Evolutionary conservation across 2,329 filamentous ascomycete species (phyloP), one percentile per base, ranked within the genome.

Genomic region (Diaporthe batatas): DNA sequence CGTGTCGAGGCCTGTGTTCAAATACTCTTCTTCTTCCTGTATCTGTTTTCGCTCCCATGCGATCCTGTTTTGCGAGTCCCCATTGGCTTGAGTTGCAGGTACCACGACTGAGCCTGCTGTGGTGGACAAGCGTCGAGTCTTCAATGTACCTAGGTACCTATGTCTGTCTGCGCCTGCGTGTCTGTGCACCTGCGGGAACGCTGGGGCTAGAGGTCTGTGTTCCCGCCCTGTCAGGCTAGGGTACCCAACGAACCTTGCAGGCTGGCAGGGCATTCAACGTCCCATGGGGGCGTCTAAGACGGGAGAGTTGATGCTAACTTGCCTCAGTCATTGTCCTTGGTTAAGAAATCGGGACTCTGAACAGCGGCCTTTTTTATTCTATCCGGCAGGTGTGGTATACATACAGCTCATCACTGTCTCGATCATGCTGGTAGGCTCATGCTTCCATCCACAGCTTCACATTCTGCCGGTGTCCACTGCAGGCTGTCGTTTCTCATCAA

Each of bases 181-280:
- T n/a, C 62, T 65, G 59, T 64, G 39, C 39, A 34, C 25, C 42
- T 34, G 32, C 25, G 29, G 62, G 62, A 36, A 51, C 32, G 14
- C 62, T 65, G 42, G 59, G 6, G 62, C 29, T 18, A 59, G 39
- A 70, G 53, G 54, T 34, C 68, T 55, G 68, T 58, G 54, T 59
- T 70, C 54, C 68, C 54, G 68, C 68, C 42, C 29, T 59, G 32
- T 49, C 42, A 34, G 39, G 67, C 67, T 44, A 16, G 39, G 39
- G 34, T 16, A 6, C 51, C 51, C 39, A 47, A 47, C 58, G 58
- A 64, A 64, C 51, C 51, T 55, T 58, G 67, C 42, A 62, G 29
- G 14, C 51, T 55, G 47, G 67, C 42, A 62, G 29, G 14, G 42
- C n/a, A 29, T 49, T 25, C 21, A 34, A 47, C n/a, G 39, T 70